Evolutionary conservation across 2,329 filamentous ascomycete species (phyloP).

Genomic region (Elsinoe arachidis): DNA sequence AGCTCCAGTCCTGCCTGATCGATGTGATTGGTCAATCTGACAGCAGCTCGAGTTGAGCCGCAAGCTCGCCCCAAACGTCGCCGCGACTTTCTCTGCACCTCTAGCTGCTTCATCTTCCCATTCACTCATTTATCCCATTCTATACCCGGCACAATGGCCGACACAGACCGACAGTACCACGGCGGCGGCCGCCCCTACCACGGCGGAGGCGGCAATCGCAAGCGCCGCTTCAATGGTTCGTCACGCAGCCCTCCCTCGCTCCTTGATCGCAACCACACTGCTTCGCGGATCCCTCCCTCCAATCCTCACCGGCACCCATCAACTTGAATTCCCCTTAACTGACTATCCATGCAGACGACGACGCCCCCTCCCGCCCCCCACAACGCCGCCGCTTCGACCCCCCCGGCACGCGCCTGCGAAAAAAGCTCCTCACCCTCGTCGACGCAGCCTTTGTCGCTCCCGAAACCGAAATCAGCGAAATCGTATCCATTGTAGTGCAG

Average conservation of each 20-base stretch:
- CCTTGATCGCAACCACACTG: neutral
- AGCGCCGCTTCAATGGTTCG: slow-evolving; percentile 71
- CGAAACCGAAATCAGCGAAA: slow-evolving; percentile 66
- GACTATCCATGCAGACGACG: slow-evolving; percentile 51
- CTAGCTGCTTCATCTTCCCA: neutral
- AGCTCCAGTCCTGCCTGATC: neutral
- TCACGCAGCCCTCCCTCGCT: slow-evolving; percentile 11
- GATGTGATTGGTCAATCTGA: slow-evolving; percentile 7
- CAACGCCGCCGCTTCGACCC: slow-evolving; percentile 61
- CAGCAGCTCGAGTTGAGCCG: neutral
- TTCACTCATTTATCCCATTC: neutral
- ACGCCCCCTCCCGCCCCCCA: slow-evolving; percentile 65
- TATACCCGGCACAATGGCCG: slow-evolving; percentile 22
- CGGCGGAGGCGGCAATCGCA: slow-evolving; percentile 51
- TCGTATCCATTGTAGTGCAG: slow-evolving; percentile 69
- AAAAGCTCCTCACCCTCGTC: slow-evolving; percentile 69
- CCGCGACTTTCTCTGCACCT: neutral
- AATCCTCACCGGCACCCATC: neutral
- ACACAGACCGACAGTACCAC: slow-evolving; percentile 22
- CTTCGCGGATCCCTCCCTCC: neutral
- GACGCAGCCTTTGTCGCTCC: slow-evolving; percentile 67
- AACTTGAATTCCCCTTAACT: slow-evolving; percentile 23
- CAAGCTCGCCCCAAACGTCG: neutral
- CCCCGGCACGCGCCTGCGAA: slow-evolving; percentile 58
- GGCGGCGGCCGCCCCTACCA: slow-evolving; percentile 14